A percentile compares a stretch with the other conserved stretches of the same genome.
These are phyloP conservation scores for Misopates orontium DNA, from an alignment of 257 asterid genomes.

Conservation along the genomic window DNA sequence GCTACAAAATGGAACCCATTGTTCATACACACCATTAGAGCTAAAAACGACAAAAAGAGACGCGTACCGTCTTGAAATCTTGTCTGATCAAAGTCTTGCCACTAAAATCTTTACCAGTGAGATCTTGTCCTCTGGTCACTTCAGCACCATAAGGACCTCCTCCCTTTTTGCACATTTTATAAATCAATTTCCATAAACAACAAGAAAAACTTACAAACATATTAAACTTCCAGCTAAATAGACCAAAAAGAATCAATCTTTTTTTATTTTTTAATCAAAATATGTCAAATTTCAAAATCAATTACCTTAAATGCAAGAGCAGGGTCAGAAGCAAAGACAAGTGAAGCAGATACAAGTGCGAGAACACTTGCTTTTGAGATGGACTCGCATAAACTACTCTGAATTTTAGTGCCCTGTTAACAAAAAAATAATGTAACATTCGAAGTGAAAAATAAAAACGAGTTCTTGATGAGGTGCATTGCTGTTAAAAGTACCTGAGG, in stretches of 20 bases:
- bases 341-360: constrained; percentile 70
- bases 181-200: constrained; percentile 21
- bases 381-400: constrained; percentile 41
- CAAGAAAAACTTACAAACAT: not conserved
- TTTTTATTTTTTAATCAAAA: too few species aligned
- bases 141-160: constrained; percentile 97
- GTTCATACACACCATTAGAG: not conserved
- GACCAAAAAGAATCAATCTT: too few species aligned
- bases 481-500: constrained; percentile 36
- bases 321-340: constrained; percentile 72
- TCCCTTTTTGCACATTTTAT: constrained; percentile 46
- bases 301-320: constrained; percentile 90
- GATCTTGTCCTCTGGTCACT: constrained; percentile 99
- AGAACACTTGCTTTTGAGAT: constrained; percentile 60
- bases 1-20: too few species aligned
- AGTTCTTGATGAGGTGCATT: not conserved
- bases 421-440: constrained; percentile 3
- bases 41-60: not conserved
- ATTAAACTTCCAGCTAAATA: too few species aligned
- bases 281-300: not conserved
- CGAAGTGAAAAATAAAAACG: not conserved
- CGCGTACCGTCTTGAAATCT: constrained; percentile 85
- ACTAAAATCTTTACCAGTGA: constrained; percentile 80
- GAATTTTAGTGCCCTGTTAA: constrained; percentile 39
- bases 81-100: constrained; percentile 82